A percentile compares a stretch with the other conserved stretches of the same genome.
Conservation (phyloP, 1,139 yeast genomes). For the Hanseniaspora gamundiae region DNA sequence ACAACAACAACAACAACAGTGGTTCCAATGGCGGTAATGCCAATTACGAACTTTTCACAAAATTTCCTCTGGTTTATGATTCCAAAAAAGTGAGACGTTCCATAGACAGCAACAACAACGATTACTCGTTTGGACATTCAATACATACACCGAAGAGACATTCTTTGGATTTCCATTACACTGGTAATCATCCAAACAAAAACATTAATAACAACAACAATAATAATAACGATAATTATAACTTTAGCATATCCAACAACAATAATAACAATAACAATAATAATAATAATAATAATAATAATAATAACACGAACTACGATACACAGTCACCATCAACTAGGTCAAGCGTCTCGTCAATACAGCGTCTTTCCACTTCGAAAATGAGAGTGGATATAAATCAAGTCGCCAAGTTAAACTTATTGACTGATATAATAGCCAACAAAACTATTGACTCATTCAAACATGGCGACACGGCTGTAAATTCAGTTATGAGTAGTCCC, state of each 20-base stretch:
- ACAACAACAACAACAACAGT: too few relatives aligned
- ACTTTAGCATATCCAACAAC: too few relatives aligned
- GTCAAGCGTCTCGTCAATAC: neutral
- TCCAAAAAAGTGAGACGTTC: too few relatives aligned
- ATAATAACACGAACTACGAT: too few relatives aligned
- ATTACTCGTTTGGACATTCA: neutral
- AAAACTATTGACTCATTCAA: neutral
- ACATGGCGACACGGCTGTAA: neutral
- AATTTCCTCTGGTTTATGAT: too few relatives aligned
- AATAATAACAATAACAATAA: too few relatives aligned
- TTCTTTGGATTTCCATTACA: neutral
- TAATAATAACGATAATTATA: too few relatives aligned
- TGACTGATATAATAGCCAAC: neutral
- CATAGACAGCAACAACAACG: too few relatives aligned
- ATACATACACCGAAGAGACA: neutral
- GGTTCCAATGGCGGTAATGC: too few relatives aligned
- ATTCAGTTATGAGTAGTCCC: neutral
- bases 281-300: too few relatives aligned
- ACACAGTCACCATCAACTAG: neutral
- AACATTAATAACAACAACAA: too few relatives aligned
- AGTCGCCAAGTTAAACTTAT: neutral
- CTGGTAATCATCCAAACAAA: neutral
- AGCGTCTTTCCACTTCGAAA: neutral
- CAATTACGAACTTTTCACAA: too few relatives aligned
- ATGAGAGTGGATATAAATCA: neutral